Evolutionary conservation across 2,329 filamentous ascomycete genomes (phyloP), one percentile per base, ranked within the genome.

Genomic region (Sarocladiaceae sp.): DNA sequence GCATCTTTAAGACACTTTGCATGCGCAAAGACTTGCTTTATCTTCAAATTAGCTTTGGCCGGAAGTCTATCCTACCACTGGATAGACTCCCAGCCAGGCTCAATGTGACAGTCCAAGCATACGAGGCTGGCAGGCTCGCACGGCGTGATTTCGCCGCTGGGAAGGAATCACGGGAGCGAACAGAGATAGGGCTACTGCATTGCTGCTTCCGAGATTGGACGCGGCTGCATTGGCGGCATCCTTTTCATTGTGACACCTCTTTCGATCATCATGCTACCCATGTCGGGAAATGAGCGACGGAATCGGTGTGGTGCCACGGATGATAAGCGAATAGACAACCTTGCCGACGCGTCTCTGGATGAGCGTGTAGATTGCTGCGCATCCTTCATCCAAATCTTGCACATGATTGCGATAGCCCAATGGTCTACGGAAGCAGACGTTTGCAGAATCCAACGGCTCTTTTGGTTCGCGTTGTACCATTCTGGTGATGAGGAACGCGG

Each of bases 301-400:
- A 28, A 44, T n/a, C n/a, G 40, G 40, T 22, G 23, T 26, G 23
- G 40, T 23, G 17, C 5, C 22, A 44, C 7, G 23, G 40, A n/a
- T 4, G 40, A 44, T 44, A 44, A 44, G 40, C 40, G 15, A 44
- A 44, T 26, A 23, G 28, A 26, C 22, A 4, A 3, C n/a, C 23
- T 10, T 15, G 12, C 10, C 5, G 40, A n/a, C 40, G 40, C 40
- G 40, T 40, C 17, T 44, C 4, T 20, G 11, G 40, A 22, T 26
- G 40, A 44, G 40, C 40, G 40, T 44, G 40, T 44, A 44, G 28
- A 44, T 26, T 44, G 40, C 40, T 26, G 11, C 23, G 15, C n/a
- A 44, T 26, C 8, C 23, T 12, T 22, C 37, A 40, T 22, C 15
- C 37, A 20, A n/a, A 4, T 23, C 10, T 44, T 37, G 12, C 15